phyloP scores from a whole-genome alignment of 345 rosid species.

The Citrus trifoliata region DNA sequence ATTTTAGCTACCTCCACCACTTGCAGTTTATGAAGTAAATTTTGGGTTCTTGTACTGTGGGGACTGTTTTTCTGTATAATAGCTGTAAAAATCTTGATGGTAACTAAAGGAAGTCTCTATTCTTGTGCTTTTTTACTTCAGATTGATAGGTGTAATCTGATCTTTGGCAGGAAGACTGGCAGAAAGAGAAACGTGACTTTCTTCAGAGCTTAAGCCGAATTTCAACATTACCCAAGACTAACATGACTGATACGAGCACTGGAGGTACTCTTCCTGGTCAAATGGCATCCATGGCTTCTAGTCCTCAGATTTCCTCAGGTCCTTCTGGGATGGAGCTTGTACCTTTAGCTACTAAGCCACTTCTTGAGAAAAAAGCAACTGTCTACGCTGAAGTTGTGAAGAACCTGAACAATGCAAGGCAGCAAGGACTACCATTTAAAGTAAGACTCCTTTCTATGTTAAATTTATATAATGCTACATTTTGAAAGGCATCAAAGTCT shows the following conservation, averaged over 20 bases:
- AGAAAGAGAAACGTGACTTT: slow-evolving; percentile 89
- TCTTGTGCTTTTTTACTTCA: slow-evolving; percentile 8
- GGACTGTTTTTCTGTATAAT: not conserved
- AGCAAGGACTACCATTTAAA: slow-evolving; percentile 70
- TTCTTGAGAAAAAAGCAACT: slow-evolving; percentile 68
- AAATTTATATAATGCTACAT: not conserved
- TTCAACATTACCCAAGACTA: slow-evolving; percentile 77
- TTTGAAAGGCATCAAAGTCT: not conserved
- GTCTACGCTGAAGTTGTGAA: slow-evolving; percentile 83
- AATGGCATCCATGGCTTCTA: slow-evolving; percentile 51
- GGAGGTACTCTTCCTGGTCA: slow-evolving; percentile 52
- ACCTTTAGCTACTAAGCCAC: slow-evolving; percentile 61
- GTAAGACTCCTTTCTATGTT: slow-evolving; percentile 38
- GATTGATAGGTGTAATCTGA: slow-evolving; percentile 9
- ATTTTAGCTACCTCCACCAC: not conserved
- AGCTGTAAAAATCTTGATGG: not conserved
- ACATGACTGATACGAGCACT: slow-evolving; percentile 39
- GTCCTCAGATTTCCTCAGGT: slow-evolving; percentile 56
- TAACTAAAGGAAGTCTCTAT: slow-evolving; percentile 10
- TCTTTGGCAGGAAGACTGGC: slow-evolving; percentile 82
- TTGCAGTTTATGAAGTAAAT: not conserved
- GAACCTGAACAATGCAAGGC: slow-evolving; percentile 74
- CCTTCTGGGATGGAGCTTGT: slow-evolving; percentile 56
- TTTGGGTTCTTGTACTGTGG: not conserved
- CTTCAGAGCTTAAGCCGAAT: slow-evolving; percentile 91